Conservation (phyloP, 768 basidiomycete genomes). For the Coprinellus aureogranulatus region DNA sequence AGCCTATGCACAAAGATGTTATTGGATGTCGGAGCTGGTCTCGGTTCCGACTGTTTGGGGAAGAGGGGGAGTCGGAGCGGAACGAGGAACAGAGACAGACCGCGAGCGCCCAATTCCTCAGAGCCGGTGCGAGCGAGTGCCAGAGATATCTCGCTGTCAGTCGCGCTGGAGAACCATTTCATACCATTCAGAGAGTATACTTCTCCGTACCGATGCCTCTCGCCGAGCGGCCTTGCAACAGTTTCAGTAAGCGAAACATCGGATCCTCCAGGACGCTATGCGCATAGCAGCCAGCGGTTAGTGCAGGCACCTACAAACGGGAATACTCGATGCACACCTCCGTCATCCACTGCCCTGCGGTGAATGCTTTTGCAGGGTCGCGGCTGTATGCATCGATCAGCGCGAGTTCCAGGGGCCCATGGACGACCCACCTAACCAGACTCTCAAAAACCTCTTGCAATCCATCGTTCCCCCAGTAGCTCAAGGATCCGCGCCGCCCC, state of each 20-base stretch:
- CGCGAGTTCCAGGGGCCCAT: neutral
- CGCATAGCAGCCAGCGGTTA: conserved; percentile 35
- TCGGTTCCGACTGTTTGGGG: conserved; percentile 36
- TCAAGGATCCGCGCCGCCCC: conserved; percentile 74
- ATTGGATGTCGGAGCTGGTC: conserved; percentile 52
- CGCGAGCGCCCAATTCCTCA: conserved; percentile 52
- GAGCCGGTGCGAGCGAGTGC: conserved; percentile 73
- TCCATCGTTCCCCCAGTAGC: conserved; percentile 53
- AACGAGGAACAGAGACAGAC: conserved; percentile 72
- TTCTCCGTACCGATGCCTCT: conserved; percentile 40
- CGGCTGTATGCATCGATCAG: conserved; percentile 38
- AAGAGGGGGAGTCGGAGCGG: conserved; percentile 60
- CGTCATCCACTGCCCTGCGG: conserved; percentile 85
- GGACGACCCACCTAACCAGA: conserved; percentile 50
- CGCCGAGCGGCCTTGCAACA: conserved; percentile 40
- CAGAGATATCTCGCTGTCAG: conserved; percentile 69
- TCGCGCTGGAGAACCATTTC: conserved; percentile 86
- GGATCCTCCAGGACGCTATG: conserved; percentile 68
- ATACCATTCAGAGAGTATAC: conserved; percentile 63
- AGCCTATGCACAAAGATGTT: conserved; percentile 68
- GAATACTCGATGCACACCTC: conserved; percentile 42
- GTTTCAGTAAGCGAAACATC: conserved; percentile 77
- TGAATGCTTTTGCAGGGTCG: conserved; percentile 59
- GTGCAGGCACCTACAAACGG: conserved; percentile 19
- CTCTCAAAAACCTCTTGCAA: conserved; percentile 63